Base-by-base conservation (phyloP, 305 asterid species). In the Fraxinus velutina region DNA sequence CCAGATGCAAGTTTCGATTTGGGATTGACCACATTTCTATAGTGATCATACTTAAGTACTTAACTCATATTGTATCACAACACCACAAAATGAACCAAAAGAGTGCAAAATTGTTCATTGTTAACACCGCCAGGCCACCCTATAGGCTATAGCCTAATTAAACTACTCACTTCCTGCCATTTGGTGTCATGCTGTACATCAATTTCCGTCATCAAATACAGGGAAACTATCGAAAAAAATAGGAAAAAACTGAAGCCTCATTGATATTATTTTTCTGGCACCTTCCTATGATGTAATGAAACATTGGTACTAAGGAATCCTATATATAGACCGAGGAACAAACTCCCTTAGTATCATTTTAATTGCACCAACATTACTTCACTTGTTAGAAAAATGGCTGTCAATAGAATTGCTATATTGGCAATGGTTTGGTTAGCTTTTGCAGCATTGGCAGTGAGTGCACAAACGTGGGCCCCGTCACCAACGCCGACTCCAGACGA, bases 371-470 rank as follows among this genome's bases (percentile, higher is more conserved):
- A 62, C 75, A 76, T 34, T 19, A 44, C 13, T 33, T 17, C 0
- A 62, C n/a, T 13, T 15, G 44, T 50, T 78, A 19, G 42, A 32
- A 76, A 68, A 55, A 86, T 86, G 86, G 74, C 79, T 74, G 83
- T 42, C 62, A 12, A 52, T 30, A 81, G 75, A 83, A 77, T 73
- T 81, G 81, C 74, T 17, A 27, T 81, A 7, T 52, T 83, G 81
- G 77, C 75, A 34, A 55, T 73, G 71, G 75, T 83, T 42, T 81
- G 71, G 64, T 76, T 37, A 17, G 75, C 34, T 12, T 10, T 78
- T 78, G 71, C 24, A 1, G 83, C 86, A 4, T 50, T 70, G 81
- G 75, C 78, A 2, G 86, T 85, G 39, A 75, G 39, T 6, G 82
- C 80, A 0, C 77, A 73, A 9, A 15, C 2, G 5, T 76, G 78